These are phyloP conservation scores for Immersiella caudata DNA, from an alignment of 495 filamentous ascomycete species.

Conservation along the genomic window DNA sequence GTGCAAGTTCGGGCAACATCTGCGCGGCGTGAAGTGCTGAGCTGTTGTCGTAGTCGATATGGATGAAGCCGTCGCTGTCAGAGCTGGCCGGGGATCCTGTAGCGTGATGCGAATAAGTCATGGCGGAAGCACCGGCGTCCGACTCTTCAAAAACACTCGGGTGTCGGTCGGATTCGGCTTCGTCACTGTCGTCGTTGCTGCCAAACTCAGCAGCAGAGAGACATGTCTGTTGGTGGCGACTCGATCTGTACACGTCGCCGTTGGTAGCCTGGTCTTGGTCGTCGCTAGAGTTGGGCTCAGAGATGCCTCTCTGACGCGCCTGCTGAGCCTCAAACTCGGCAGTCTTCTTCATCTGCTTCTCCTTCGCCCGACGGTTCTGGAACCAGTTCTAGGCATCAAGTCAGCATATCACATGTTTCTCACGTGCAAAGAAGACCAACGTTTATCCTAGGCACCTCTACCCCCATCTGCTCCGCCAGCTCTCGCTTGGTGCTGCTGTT, in stretches of 20 bases:
- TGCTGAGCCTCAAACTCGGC: constrained; percentile 65
- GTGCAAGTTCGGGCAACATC: not conserved
- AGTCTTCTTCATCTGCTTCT: constrained; percentile 75
- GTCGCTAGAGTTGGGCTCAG: constrained; percentile 41
- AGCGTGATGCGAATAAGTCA: not conserved
- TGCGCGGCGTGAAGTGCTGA: not conserved
- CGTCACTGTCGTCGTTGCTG: constrained; percentile 31
- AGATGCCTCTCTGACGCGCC: constrained; percentile 51
- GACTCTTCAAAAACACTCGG: constrained; percentile 15
- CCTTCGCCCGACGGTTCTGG: constrained; percentile 83
- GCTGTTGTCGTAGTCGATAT: constrained; percentile 22
- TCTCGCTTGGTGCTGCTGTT: constrained; percentile 74
- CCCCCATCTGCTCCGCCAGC: constrained; percentile 69
- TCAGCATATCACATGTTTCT: constrained; percentile 34
- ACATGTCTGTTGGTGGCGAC: constrained; percentile 37
- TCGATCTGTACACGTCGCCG: constrained; percentile 37
- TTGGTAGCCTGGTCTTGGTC: constrained; percentile 32
- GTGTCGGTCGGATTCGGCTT: constrained; percentile 18
- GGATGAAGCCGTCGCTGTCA: constrained; percentile 26
- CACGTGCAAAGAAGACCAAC: constrained; percentile 52
- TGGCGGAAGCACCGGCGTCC: not conserved
- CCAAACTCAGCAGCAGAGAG: constrained; percentile 45
- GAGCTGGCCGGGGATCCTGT: constrained; percentile 25
- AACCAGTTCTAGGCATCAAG: constrained; percentile 75
- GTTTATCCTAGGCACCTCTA: constrained; percentile 76